Evolutionary conservation across 768 basidiomycete genomes (phyloP).

Genomic region (Lentinula aciculospora): DNA sequence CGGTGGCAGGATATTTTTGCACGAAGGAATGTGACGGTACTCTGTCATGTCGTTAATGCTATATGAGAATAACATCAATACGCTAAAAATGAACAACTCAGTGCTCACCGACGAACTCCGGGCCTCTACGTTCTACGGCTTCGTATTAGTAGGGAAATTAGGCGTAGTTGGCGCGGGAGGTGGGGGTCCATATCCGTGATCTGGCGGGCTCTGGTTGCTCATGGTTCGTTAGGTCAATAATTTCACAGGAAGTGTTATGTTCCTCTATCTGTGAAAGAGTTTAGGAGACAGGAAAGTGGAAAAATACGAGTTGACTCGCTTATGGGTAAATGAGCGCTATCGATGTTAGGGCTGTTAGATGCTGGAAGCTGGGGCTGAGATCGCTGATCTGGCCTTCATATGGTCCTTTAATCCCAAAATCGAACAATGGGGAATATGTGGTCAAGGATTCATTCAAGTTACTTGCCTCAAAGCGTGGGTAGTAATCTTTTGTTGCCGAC

Average conservation of each 20-base stretch:
- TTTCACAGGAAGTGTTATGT: not conserved
- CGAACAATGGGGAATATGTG: not conserved
- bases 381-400: not conserved
- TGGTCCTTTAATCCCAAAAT: not conserved
- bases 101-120: too few species aligned
- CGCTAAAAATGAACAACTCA: too few species aligned
- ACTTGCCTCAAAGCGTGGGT: not conserved
- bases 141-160: not conserved
- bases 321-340: not conserved
- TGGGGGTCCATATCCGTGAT: not conserved
- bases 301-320: not conserved
- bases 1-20: too few species aligned
- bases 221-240: not conserved
- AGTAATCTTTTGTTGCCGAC: not conserved
- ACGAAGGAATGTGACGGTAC: too few species aligned
- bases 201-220: not conserved
- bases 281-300: not conserved
- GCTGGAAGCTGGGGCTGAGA: not conserved
- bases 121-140: not conserved
- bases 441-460: not conserved
- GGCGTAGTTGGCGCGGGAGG: not conserved
- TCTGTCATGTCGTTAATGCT: too few species aligned
- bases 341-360: not conserved
- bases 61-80: too few species aligned
- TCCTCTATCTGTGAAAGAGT: not conserved